phyloP scores from a whole-genome alignment of 305 asterid genomes.

The Fraxinus latifolia region DNA sequence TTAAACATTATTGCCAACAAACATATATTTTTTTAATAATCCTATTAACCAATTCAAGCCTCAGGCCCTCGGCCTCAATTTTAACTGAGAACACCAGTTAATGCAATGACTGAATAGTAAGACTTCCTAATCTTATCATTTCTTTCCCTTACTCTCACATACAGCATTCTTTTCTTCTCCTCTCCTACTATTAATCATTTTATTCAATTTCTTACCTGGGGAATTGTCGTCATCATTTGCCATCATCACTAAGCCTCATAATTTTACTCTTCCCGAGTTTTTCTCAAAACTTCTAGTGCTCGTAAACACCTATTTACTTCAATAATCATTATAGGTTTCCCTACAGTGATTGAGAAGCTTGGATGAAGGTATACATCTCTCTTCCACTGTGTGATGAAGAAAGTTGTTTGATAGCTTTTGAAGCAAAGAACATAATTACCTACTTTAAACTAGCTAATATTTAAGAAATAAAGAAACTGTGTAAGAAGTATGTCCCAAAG shows the following conservation, averaged over 20 bases:
- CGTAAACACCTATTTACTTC: not conserved
- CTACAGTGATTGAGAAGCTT: not conserved
- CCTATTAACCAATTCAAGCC: not conserved
- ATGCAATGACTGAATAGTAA: not conserved
- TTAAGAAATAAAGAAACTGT: not conserved
- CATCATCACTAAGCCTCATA: not conserved
- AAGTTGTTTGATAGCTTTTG: not conserved
- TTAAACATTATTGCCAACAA: not conserved
- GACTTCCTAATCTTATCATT: not conserved
- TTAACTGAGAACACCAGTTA: not conserved
- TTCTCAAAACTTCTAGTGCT: not conserved
- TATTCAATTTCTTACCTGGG: not conserved
- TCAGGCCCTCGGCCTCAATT: not conserved
- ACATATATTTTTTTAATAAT: not conserved
- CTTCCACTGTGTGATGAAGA: not conserved
- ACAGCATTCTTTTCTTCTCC: not conserved
- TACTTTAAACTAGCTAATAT: not conserved
- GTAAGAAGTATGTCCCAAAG: not conserved
- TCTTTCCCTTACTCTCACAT: not conserved
- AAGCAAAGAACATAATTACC: not conserved
- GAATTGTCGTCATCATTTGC: not conserved
- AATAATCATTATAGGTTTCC: not conserved
- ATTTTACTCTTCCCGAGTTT: not conserved
- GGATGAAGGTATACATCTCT: not conserved
- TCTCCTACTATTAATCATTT: not conserved